Evolutionary conservation across 352 stramenopile species (phyloP), one percentile per base, ranked within the genome.

Genomic region (Blastocystis hominis): DNA sequence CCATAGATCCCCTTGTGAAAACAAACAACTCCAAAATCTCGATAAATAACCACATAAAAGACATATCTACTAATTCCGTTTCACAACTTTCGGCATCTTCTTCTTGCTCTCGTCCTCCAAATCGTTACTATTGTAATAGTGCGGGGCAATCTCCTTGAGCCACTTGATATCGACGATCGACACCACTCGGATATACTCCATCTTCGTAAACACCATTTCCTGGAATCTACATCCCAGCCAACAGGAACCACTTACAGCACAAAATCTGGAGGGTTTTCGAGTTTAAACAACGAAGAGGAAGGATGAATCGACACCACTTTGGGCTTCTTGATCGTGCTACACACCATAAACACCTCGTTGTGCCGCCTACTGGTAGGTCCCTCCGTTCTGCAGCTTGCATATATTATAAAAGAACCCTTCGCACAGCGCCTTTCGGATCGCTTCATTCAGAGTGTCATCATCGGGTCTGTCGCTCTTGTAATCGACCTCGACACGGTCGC

Each of bases 341-440:
- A 1, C 7, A 15, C 64, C 44, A 72, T n/a, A 53, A 6, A 15
- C 3, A 44, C 20, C 36, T 3, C 17, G 1, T 30, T 30, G 24
- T 30, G 15, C 9, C 62, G 9, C 46, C 30, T 77, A 87, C 92
- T 98, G 96, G 91, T 99, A 99, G 59, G 97, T 93, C 1, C 96
- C 96, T 9, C 93, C 96, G 86, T 92, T 91, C 80, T 98, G 93
- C 17, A 99, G 90, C 89, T 97, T 97, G 30, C 96, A 95, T 3
- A 95, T 97, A 91, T 99, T 97, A 91, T 98, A 99, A 89, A 99
- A 99, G 92, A 98, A 99, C 30, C 97, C 97, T 3, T 95, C 94
- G 40, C 94, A 98, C 44, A 99, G 95, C 9, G 96, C 93, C 88
- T 99, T 98, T 36, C 95, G 92, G 59, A 98, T 94, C 15, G 88